These are phyloP conservation scores for Exserohilum turcica DNA, from an alignment of 2,329 filamentous ascomycete genomes.

Conservation along the genomic window DNA sequence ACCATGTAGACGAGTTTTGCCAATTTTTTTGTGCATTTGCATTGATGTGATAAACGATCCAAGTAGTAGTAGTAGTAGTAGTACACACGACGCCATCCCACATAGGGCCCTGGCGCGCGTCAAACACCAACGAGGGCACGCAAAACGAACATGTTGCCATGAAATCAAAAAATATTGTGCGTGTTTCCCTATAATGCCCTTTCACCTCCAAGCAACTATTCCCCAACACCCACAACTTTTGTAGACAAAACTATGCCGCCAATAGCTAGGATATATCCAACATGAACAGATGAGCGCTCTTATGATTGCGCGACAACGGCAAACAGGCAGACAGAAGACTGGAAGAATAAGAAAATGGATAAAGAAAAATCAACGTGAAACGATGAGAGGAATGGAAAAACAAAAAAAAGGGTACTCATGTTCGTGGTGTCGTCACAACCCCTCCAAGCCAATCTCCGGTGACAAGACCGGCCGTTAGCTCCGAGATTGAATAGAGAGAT, in stretches of 20 bases:
- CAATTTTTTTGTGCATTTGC: not conserved
- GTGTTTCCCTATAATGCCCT: not conserved
- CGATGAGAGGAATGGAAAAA: constrained; percentile 2
- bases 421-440: constrained; percentile 26
- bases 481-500: constrained; percentile 4
- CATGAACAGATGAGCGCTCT: constrained; percentile 1
- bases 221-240: not conserved
- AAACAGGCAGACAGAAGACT: not conserved
- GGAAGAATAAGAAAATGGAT: not conserved
- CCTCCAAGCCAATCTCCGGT: constrained; percentile 17
- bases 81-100: not conserved
- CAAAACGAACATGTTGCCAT: no score
- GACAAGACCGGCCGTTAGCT: constrained; percentile 16
- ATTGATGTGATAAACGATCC: not conserved
- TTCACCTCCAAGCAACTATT: not conserved
- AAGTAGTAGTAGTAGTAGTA: not conserved
- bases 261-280: constrained; percentile 5
- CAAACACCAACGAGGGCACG: no score
- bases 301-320: not conserved
- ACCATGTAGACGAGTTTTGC: no score
- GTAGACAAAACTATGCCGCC: not conserved
- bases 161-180: not conserved
- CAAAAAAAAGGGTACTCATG: constrained; percentile 18
- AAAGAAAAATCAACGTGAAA: constrained; percentile 4
- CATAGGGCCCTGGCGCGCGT: no score